Evolutionary conservation across 768 basidiomycete genomes (phyloP), one percentile per base, ranked within the genome.

Genomic region (Hericium alpestre): DNA sequence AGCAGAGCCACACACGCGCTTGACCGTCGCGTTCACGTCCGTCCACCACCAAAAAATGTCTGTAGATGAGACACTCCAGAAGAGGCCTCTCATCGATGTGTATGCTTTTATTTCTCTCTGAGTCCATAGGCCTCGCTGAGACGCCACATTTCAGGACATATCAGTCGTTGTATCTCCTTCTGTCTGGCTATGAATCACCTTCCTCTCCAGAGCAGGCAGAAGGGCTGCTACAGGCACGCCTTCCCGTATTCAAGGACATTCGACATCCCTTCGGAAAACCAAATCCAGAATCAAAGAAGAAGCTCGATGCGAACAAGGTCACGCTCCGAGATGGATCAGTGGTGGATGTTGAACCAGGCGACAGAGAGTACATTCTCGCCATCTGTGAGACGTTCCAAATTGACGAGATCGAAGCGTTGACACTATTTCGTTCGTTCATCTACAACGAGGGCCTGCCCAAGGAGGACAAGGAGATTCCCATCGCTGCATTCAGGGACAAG

Each of bases 381-480:
- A 79, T 96, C 62, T 90, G 91, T 71, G 67, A 76, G 46, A 77
- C 76, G 58, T 84, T 91, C 67, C 74, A 80, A 27, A 82, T 95
- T 22, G 90, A 94, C 70, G 82, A 94, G 64, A 74, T 92, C 1
- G 82, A 86, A n/a, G 84, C 90, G 0, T 75, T 87, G 46, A 71
- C 86, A 4, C 76, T 94, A 5, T 72, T 91, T 20, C 82, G 86
- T 12, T 84, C 87, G 0, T 93, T 88, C 65, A 72, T 89, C 9
- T 86, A 86, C 71, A 87, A 91, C 66, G 79, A 85, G 66, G 87
- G 87, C 18, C 49, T 61, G 18, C 60, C 58, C 1, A 53, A 60
- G 37, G 56, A 60, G 12, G 9, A 61, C 15, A 50, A 73, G 47
- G 68, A 76, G 38, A 69, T 73, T 27, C 73, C 81, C n/a, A 70